Conservation (phyloP, 2,329 filamentous ascomycete genomes). For the Phyllosticta ampelicida region DNA sequence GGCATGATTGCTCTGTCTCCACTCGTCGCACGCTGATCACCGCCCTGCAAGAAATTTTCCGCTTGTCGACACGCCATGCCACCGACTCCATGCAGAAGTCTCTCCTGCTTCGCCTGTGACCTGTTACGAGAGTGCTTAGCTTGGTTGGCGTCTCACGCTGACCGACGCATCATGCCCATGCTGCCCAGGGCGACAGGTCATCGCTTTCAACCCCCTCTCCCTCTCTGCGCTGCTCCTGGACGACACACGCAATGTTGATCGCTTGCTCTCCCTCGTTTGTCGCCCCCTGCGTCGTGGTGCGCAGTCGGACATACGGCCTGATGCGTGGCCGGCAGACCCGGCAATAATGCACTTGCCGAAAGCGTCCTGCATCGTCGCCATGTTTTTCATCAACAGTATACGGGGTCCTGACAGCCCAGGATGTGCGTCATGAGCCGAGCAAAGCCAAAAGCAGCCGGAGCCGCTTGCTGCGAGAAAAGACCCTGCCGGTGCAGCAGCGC, state of each 20-base stretch:
- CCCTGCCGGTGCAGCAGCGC: background rate
- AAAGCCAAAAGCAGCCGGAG: background rate
- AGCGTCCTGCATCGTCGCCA: background rate
- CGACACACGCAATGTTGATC: background rate
- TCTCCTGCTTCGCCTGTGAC: background rate
- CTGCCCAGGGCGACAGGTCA: background rate
- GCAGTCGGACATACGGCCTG: background rate
- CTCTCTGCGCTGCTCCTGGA: background rate
- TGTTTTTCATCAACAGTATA: background rate
- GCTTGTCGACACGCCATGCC: slow-evolving; percentile 1
- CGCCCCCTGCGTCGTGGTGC: background rate
- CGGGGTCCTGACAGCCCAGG: background rate
- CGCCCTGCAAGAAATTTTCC: slow-evolving; percentile 10
- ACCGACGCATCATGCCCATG: background rate
- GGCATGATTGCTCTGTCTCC: slow-evolving; percentile 1
- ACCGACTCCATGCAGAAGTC: background rate
- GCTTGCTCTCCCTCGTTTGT: background rate
- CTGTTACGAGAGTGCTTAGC: background rate
- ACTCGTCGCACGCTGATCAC: background rate
- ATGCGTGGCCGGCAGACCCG: background rate
- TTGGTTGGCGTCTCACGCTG: background rate
- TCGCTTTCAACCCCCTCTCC: background rate
- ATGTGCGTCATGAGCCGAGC: background rate
- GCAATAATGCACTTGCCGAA: background rate
- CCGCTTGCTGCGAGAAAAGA: background rate